Base-by-base conservation (phyloP, 2,329 filamentous ascomycete species). In the Clonostachys rosea region DNA sequence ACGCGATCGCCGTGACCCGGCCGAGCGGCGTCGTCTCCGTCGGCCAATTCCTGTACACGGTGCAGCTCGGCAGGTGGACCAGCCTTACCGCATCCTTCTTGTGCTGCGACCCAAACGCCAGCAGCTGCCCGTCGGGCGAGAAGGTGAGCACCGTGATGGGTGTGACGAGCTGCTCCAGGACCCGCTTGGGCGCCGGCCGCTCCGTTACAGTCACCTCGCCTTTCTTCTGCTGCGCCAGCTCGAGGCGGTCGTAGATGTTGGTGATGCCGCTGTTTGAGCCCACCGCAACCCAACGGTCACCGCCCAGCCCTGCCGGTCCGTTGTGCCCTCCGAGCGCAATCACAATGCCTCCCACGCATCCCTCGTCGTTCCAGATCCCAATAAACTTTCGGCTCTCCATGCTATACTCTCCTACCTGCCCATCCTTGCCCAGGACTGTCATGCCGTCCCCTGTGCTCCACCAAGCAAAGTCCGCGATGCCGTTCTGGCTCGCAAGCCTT, bases 31-130 rank as follows among this genome's bases (percentile, higher is more conserved):
- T 99, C 63, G 87, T 85, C 53, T 84, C 81, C 46, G 92, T 99
- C 20, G 94, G 94, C 94, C 94, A 99, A 68, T 99, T 99, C 59
- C 86, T 84, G 75, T 94, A 99, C 17, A 97, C 89, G 2, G 91
- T 96, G 65, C 91, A 96, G 56, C 82, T 91, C 1, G 92, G 91
- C 55, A 99, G 70, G 66, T 99, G 94, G 34, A 92, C 90, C 54
- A 99, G 70, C 59, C 87, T 79, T 64, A 99, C 70, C 1, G 91
- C 89, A 68, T 96, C 91, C 62, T 86, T 86, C 76, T 96, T 95
- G 78, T 87, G 87, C 52, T 81, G 81, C 67, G 89, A 95, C 39
- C 84, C 88, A 73, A 97, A 91, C 1, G 84, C 89, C 55, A 99
- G 70, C 44, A 97, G 71, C 69, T 99, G 94, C 2, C 91, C 91